Evolutionary conservation across 2,329 filamentous ascomycete species (phyloP).

Genomic region (Talaromyces sp.): DNA sequence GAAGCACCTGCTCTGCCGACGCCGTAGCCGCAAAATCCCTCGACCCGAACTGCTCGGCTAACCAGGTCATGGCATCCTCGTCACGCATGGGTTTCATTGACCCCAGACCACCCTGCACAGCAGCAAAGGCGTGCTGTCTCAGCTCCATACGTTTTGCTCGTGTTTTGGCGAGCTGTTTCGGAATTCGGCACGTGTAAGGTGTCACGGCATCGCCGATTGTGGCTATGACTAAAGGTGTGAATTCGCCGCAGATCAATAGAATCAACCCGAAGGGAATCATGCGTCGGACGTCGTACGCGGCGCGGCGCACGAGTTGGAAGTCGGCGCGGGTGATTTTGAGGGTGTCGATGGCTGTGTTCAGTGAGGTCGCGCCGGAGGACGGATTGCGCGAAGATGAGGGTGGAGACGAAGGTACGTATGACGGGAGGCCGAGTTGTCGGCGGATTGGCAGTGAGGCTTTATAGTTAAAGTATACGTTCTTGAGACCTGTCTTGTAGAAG

Average conservation of each 20-base stretch:
- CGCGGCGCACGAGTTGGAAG: constrained; percentile 66
- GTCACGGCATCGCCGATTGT: constrained; percentile 65
- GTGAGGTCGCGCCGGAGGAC: constrained; percentile 10
- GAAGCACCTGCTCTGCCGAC: constrained; percentile 26
- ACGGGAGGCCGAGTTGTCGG: constrained; percentile 29
- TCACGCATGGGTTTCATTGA: constrained; percentile 22
- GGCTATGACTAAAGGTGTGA: constrained; percentile 75
- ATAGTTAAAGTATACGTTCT: constrained; percentile 67
- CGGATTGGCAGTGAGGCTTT: constrained; percentile 33
- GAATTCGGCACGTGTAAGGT: constrained; percentile 78
- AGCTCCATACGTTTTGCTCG: constrained; percentile 51
- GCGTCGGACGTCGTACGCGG: constrained; percentile 67
- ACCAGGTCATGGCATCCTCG: constrained; percentile 29
- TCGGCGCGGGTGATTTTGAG: constrained; percentile 57
- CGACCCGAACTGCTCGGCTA: constrained; percentile 26
- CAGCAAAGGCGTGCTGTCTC: constrained; percentile 27
- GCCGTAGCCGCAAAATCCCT: constrained; percentile 23
- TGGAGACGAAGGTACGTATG: constrained; percentile 34
- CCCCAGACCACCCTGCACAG: constrained; percentile 22
- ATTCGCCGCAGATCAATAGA: constrained; percentile 75
- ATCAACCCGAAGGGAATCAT: constrained; percentile 75
- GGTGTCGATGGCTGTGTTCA: constrained; percentile 19
- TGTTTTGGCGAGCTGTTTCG: constrained; percentile 63
- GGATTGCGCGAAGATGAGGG: constrained; percentile 18
- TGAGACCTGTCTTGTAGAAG: constrained; percentile 86